Base-by-base conservation (phyloP, 2,329 filamentous ascomycete genomes). In the Epichloe scottii region DNA sequence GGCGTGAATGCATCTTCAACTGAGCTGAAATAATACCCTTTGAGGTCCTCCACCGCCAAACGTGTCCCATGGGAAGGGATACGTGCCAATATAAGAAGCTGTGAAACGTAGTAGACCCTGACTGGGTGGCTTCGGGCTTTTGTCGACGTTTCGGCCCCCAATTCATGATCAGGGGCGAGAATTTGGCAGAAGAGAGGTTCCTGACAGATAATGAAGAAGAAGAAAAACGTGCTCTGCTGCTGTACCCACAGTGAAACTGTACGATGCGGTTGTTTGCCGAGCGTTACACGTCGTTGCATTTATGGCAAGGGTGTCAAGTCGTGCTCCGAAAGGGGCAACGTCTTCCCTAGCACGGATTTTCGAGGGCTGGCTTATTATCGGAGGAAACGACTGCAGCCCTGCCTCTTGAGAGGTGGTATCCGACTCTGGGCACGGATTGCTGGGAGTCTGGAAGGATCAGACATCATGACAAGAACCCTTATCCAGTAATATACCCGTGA, bases 261-360 rank as follows among this genome's bases (percentile, higher is more conserved):
- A 33, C 30, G 45, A 48, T 48, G 45, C 40, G 21, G 15, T 43
- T 14, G 33, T 48, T 48, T 51, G 50, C 50, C 45, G 33, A 52
- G 19, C 12, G 33, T 38, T 34, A 40, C 40, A 45, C 21, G 11
- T 26, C 10, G n/a, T 11, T 45, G 40, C 35, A 21, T 19, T 47
- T 39, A 30, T 38, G 39, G 30, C 34, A 21, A 19, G 17, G 5
- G 12, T 42, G 39, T 49, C 17, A 23, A 34, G n/a, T 23, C 17
- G 10, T 15, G n/a, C 11, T n/a, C 46, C 19, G 8, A 47, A 30
- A 38, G 14, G 23, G 21, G 15, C 21, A 33, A 40, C 10, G n/a
- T 19, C 12, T 19, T 19, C 30, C 30, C 33, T 45, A 10, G 30
- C 30, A 35, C 21, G 17, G 33, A 33, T 12, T 17, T 17, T 5